A percentile compares a stretch with the other conserved stretches of the same genome.
Conservation (phyloP, 345 rosid species). For the Leavenworthia alabamica region DNA sequence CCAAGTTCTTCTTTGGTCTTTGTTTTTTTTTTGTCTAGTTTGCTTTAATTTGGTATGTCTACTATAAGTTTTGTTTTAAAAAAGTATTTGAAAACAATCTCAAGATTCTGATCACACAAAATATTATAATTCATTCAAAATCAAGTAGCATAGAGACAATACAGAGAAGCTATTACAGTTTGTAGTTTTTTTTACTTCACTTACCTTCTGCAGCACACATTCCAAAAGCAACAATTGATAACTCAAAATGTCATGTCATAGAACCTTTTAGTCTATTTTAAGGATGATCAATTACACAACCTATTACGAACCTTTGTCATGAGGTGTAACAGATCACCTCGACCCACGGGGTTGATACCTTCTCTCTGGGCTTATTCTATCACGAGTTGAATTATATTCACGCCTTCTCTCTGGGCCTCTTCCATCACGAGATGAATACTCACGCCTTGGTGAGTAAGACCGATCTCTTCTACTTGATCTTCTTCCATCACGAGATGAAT, state of each 20-base stretch:
- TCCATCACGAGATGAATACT: slow-evolving; percentile 61
- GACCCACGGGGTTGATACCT: slow-evolving; percentile 33
- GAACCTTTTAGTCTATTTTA: not conserved
- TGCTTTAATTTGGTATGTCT: not conserved
- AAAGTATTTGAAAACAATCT: not conserved
- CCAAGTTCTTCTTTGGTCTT: not conserved
- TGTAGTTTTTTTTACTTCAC: slow-evolving; percentile 1
- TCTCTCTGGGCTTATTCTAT: slow-evolving; percentile 43
- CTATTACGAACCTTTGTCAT: not conserved
- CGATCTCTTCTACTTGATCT: slow-evolving; percentile 81
- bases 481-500: slow-evolving; percentile 72
- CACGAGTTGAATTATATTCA: not conserved
- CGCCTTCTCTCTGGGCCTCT: slow-evolving; percentile 42
- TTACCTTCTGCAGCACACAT: not conserved
- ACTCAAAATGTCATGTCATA: not conserved
- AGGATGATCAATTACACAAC: slow-evolving; percentile 23
- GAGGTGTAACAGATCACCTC: slow-evolving; percentile 28
- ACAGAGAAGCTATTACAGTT: slow-evolving; percentile 7
- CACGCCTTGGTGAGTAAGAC: slow-evolving; percentile 73
- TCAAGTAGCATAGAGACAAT: not conserved
- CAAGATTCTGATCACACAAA: not conserved
- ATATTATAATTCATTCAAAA: slow-evolving; percentile 5
- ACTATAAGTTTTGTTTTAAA: not conserved
- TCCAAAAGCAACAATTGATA: not conserved
- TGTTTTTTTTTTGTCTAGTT: not conserved